Conservation (phyloP, 805 yeast species). For the Hanseniaspora pseudoguilliermondii region DNA sequence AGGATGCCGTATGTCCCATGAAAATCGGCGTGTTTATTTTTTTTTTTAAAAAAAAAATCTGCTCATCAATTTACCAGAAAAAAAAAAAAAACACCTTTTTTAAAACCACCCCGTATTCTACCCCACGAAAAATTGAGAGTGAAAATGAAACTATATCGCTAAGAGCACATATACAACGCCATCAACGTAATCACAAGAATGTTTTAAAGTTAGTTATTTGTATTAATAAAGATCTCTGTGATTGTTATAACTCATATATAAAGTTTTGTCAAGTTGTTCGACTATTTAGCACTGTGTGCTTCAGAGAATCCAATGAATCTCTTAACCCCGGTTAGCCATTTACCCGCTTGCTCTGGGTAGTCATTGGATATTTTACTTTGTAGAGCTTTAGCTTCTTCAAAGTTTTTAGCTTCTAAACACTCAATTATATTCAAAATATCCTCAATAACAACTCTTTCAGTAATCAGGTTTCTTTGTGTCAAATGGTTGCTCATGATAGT, state of each 20-base stretch:
- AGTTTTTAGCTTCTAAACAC: constrained; percentile 43
- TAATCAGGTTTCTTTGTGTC: constrained; percentile 53
- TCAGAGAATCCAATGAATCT: constrained; percentile 69
- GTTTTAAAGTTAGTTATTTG: neutral
- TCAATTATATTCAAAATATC: constrained; percentile 40
- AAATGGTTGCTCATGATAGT: constrained; percentile 64
- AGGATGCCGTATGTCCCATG: too few species aligned
- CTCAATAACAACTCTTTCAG: constrained; percentile 39
- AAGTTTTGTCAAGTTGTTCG: too few species aligned
- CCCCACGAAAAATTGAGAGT: neutral
- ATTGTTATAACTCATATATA: neutral
- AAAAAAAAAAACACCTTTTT: neutral
- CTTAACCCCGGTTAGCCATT: constrained; percentile 87
- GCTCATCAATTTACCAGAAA: neutral
- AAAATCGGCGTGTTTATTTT: neutral
- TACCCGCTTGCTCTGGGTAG: constrained; percentile 62
- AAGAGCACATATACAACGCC: neutral
- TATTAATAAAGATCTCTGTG: neutral
- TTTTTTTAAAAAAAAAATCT: neutral
- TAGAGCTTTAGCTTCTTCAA: constrained; percentile 42
- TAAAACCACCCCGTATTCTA: neutral
- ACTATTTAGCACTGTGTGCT: constrained; percentile 21
- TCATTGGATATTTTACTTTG: constrained; percentile 50
- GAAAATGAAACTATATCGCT: neutral
- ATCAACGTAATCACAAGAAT: neutral